Evolutionary conservation across 2,329 filamentous ascomycete species (phyloP), one percentile per base, ranked within the genome.

Genomic region (Beauveria rudraprayagi): DNA sequence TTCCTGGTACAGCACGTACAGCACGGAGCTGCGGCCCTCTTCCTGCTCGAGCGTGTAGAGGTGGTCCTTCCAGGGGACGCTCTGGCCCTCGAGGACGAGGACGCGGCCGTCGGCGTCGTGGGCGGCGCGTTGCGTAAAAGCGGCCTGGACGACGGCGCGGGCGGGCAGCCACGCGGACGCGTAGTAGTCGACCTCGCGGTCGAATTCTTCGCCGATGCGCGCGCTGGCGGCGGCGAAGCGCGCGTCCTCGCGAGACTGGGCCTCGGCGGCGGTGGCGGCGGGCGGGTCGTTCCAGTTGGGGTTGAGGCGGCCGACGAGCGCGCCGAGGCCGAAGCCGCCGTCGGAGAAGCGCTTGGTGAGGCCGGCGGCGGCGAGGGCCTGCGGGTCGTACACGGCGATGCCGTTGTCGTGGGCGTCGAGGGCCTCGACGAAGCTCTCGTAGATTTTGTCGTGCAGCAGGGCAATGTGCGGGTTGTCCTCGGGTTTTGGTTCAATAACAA

Each of bases 401-500:
- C 94, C 94, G 74, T 99, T 99, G 80, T 99, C 94, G 76, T 99
- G 93, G 62, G 92, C 94, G 75, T 99, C 94, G 61, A 99, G 87
- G 2, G 94, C 92, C 80, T 99, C 94, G 72, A 99, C 82, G 74
- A 97, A 97, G 75, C 89, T 89, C 67, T 88, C 86, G 80, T 99
- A 99, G 56, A 99, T 77, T 80, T 97, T 97, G 70, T 85, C 81
- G 80, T 90, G 95, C 60, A 99, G 80, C 34, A 95, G 75, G 46
- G 82, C 80, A 50, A 94, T 87, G 66, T 92, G 87, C 48, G 84
- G 74, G 65, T 82, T 79, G 59, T 87, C 85, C 65, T 85, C 78
- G 11, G 81, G 71, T 86, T 64, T 19, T 19, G 41, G 41, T 19
- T 19, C 64, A 17, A 55, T 52, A 16, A 79, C 74, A 4, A 79